Base-by-base conservation (phyloP, 495 filamentous ascomycete genomes). In the Aspergillus asperescens region DNA sequence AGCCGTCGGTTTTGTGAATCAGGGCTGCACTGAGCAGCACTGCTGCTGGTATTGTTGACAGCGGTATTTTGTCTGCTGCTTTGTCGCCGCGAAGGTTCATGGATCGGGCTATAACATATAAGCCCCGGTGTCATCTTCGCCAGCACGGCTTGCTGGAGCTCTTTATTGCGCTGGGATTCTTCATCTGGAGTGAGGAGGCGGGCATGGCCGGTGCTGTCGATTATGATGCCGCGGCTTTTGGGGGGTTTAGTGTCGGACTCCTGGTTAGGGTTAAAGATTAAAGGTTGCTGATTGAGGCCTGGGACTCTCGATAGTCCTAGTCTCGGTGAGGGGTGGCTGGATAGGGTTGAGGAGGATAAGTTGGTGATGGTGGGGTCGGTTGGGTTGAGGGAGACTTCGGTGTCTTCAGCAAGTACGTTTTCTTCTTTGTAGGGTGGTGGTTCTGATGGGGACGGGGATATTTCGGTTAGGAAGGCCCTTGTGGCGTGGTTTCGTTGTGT, bases 91-190 rank as follows among this genome's bases (percentile, higher is more conserved):
- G 43, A 32, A 22, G 43, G 28, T 9, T 32, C 15, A 32, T 16
- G 43, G 22, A 20, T 10, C 18, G 29, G 22, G 39, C 23, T 43
- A 9, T 41, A 10, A 24, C 35, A 22, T 10, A 46, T 23, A 6
- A 31, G 10, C 1, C 52, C 58, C 0, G 64, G 40, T n/a, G 24
- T 43, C 64, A 67, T 65, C 48, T 63, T 67, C n/a, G 61, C 58
- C 16, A 65, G 54, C 1, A 67, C 64, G 5, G 62, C 64, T 10
- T 64, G 55, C 29, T 59, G 62, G 1, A 67, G 42, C 28, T 54
- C 52, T 6, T 52, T 16, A 12, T 58, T 27, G 6, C 62, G 59
- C 37, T 63, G 50, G 3, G 39, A 23, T 37, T 67, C 59, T 45
- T 63, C 60, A 7, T 39, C 58, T 1, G 51, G 41, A 0, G 48